Conservation (phyloP, 1,139 yeast genomes). For the Yamadazyma dushanensis region DNA sequence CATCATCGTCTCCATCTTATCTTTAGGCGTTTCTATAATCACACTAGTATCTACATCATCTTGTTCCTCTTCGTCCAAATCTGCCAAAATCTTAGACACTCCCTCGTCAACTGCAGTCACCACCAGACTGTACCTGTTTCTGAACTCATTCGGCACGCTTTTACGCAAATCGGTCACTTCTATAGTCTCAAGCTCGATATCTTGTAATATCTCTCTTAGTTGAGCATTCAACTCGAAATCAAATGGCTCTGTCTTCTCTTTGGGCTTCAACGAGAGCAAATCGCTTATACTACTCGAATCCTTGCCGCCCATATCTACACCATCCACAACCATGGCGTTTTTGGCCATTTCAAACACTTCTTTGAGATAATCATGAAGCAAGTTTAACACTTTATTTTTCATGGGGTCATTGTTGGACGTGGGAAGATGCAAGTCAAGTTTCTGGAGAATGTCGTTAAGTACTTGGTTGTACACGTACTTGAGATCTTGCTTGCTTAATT, state of each 20-base stretch:
- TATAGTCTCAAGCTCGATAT: conserved; percentile 59
- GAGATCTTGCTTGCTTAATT: conserved; percentile 51
- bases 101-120: conserved; percentile 32
- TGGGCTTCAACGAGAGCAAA: conserved; percentile 31
- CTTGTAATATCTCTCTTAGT: conserved; percentile 51
- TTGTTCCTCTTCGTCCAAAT: conserved; percentile 13
- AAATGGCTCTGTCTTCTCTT: conserved; percentile 58
- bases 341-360: conserved; percentile 54
- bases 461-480: conserved; percentile 47
- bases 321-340: conserved; percentile 52
- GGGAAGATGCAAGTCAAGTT: conserved; percentile 51
- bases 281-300: conserved; percentile 19
- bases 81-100: conserved; percentile 28
- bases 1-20: conserved; percentile 18
- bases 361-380: conserved; percentile 44
- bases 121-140: conserved; percentile 27
- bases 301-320: conserved; percentile 26
- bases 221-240: conserved; percentile 56
- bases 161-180: conserved; percentile 52
- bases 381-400: conserved; percentile 41
- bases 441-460: conserved; percentile 36
- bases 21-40: conserved; percentile 7
- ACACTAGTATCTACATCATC: conserved; percentile 3
- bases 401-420: conserved; percentile 45
- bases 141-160: conserved; percentile 46